phyloP scores from a whole-genome alignment of 108 stramenopile species.

The Thalassiosira profunda region DNA sequence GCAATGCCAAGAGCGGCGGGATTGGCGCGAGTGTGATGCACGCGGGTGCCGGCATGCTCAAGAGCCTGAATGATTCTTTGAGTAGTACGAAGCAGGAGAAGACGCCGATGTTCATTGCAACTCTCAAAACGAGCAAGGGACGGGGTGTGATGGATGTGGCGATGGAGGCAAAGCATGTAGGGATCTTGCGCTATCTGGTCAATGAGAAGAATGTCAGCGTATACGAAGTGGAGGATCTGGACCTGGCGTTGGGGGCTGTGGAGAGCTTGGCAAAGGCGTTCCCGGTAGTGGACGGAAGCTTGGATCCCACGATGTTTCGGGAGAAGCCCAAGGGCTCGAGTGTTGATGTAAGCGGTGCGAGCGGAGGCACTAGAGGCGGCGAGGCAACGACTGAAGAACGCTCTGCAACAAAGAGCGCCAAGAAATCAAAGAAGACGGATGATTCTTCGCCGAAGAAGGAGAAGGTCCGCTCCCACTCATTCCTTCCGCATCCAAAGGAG shows the following conservation, averaged over 20 bases:
- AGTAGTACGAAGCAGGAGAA: constrained; percentile 27
- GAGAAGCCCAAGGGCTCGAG: not conserved
- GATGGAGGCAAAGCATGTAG: constrained; percentile 59
- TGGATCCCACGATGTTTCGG: not conserved
- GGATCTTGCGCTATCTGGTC: constrained; percentile 77
- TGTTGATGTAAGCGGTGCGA: not conserved
- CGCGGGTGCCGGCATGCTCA: constrained; percentile 10
- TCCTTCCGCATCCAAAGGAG: constrained; percentile 5
- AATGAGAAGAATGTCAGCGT: constrained; percentile 70
- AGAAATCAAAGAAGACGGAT: not conserved
- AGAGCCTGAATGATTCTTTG: not conserved
- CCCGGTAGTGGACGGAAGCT: constrained; percentile 5
- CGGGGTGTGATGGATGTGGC: constrained; percentile 78
- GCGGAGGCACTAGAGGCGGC: not conserved
- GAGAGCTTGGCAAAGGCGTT: constrained; percentile 52
- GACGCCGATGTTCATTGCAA: constrained; percentile 49
- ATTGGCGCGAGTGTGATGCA: constrained; percentile 1
- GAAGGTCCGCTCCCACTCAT: not conserved
- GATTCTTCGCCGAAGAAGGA: not conserved
- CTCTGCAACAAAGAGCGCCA: not conserved
- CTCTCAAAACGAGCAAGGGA: constrained; percentile 69
- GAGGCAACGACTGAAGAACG: not conserved
- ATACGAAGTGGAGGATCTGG: constrained; percentile 71
- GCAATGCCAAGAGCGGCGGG: constrained; percentile 34
- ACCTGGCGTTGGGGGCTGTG: constrained; percentile 61